Base-by-base conservation (phyloP, 805 yeast genomes). In the Cephaloascus albidus region DNA sequence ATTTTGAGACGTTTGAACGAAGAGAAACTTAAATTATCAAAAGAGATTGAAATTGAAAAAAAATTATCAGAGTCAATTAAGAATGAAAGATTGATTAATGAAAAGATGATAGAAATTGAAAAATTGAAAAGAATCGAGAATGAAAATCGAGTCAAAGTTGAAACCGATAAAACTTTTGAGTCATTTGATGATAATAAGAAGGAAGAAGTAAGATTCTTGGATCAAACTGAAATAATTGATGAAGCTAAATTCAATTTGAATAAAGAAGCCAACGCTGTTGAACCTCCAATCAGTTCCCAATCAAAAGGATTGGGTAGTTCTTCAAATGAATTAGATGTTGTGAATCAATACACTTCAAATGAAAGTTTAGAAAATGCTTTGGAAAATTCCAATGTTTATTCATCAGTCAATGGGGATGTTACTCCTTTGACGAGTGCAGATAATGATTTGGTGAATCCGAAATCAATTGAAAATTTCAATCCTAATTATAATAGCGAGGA, bases 1-100 rank as follows among this genome's bases (percentile, higher is more conserved):
- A 37, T 38, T 14, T 40, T 48, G 45, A 40, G 38, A 18, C 33
- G 53, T n/a, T 45, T 51, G 46, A 33, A 35, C 3, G 60, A 55
- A 32, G 39, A 45, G 28, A 35, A 32, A 23, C 18, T 18, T 10
- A 20, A 10, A 14, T 19, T 33, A 4, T 10, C 48, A 37, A 44
- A 52, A 5, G 52, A 51, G 23, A 43, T 49, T 19, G 61, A 57
- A 41, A 40, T 46, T 33, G 36, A 40, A 15, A 45, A 52, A 16
- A 20, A 20, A 23, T 23, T 23, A 37, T 55, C 20, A 55, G 54
- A 44, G 54, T 45, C 16, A 40, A 54, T 26, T 56, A 55, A 18
- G 47, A 34, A 36, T 19, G 32, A 28, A 52, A 51, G 18, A 55
- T 57, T 41, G 46, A 46, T 20, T 18, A 17, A 30, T n/a, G 61